Conservation (phyloP, 768 basidiomycete species). For the Suillus clintonianus region DNA sequence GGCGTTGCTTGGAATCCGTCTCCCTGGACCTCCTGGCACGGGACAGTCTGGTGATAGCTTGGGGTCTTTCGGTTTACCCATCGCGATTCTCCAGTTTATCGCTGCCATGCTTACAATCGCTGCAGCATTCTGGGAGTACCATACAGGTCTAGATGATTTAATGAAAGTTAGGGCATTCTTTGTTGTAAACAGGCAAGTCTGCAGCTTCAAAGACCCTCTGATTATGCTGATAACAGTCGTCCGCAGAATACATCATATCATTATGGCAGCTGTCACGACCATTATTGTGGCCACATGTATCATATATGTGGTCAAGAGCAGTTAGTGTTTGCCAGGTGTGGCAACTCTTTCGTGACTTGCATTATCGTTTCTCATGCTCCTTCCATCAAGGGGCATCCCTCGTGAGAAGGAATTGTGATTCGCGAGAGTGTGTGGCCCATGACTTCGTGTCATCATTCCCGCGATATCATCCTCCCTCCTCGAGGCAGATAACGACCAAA, state of each 20-base stretch:
- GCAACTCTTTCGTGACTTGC: not conserved
- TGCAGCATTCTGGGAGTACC: conserved; percentile 70
- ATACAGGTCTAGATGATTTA: conserved; percentile 56
- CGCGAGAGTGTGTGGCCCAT: not conserved
- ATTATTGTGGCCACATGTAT: conserved; percentile 56
- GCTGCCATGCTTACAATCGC: conserved; percentile 55
- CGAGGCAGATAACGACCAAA: not conserved
- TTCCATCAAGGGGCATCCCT: not conserved
- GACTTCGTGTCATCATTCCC: not conserved
- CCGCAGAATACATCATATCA: conserved; percentile 49
- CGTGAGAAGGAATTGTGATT: not conserved
- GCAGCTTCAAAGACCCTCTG: conserved; percentile 14
- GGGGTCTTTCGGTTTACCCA: conserved; percentile 40
- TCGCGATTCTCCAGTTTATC: conserved; percentile 53
- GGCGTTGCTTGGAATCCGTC: conserved; percentile 58
- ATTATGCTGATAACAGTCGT: not conserved
- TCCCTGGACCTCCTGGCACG: conserved; percentile 43
- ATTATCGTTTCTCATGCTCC: not conserved
- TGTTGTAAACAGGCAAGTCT: conserved; percentile 53
- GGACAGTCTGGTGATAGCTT: conserved; percentile 19
- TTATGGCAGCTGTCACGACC: conserved; percentile 50
- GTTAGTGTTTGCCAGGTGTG: conserved; percentile 8
- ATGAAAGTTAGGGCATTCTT: conserved; percentile 61
- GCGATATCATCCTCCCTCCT: not conserved
- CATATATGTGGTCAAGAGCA: conserved; percentile 42